Evolutionary conservation across 352 stramenopile species (phyloP).

Genomic region (Halophytophthora polymorphica): DNA sequence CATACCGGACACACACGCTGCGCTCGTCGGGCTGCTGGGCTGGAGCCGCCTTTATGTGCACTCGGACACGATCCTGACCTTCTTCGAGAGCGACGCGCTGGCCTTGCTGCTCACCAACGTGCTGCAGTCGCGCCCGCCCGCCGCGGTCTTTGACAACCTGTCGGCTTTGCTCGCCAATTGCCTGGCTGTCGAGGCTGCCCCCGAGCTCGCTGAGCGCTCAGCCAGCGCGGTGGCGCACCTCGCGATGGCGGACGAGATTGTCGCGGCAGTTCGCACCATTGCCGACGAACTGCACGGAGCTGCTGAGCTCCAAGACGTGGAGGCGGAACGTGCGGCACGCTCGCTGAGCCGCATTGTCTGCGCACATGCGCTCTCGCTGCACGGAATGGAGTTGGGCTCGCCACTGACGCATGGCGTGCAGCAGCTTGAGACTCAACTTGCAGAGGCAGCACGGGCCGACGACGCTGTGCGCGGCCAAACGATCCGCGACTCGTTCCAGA

Average conservation of each 20-base stretch:
- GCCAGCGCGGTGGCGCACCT: slow-evolving; percentile 15
- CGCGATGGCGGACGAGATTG: slow-evolving; percentile 44
- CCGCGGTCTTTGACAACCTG: slow-evolving; percentile 54
- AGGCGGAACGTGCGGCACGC: slow-evolving; percentile 28
- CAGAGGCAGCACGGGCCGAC: slow-evolving; percentile 36
- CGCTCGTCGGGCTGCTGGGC: slow-evolving; percentile 65
- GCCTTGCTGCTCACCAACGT: slow-evolving; percentile 60
- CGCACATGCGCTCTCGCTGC: slow-evolving; percentile 45
- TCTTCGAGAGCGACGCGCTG: slow-evolving; percentile 72
- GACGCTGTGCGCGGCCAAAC: slow-evolving; percentile 58
- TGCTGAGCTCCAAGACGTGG: slow-evolving; percentile 17
- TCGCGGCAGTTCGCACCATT: slow-evolving; percentile 32
- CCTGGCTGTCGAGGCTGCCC: slow-evolving; percentile 37
- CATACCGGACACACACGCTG: slow-evolving; percentile 65
- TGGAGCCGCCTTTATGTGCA: slow-evolving; percentile 67
- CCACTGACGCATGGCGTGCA: slow-evolving; percentile 47
- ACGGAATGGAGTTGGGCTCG: slow-evolving; percentile 38
- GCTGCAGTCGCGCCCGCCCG: slow-evolving; percentile 30
- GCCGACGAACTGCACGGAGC: slow-evolving; percentile 17
- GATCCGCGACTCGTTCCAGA: slow-evolving; percentile 77
- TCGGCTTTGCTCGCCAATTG: slow-evolving; percentile 60
- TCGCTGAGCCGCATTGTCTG: slow-evolving; percentile 54
- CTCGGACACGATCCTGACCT: slow-evolving; percentile 60
- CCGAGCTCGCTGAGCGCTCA: slow-evolving; percentile 9
- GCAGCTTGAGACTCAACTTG: slow-evolving; percentile 46